These are phyloP conservation scores for Canavalia gladiata DNA, from an alignment of 306 rosid species.

Conservation along the genomic window DNA sequence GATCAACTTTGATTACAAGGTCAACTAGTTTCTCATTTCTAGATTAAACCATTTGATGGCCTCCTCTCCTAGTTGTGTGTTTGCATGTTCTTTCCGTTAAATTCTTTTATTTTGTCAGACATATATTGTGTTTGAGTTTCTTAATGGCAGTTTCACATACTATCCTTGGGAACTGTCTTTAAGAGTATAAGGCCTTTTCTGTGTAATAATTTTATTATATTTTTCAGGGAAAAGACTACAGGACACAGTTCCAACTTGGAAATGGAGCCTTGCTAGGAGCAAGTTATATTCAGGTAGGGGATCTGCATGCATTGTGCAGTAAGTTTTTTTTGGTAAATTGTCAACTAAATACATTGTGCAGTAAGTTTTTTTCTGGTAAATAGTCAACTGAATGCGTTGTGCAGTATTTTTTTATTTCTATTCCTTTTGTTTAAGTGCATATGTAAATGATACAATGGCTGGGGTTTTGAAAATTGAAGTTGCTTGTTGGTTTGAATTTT, in stretches of 20 bases:
- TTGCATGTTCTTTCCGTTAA: slow-evolving; percentile 9
- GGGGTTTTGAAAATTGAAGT: not conserved
- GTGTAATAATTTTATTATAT: slow-evolving; percentile 6
- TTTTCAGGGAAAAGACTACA: slow-evolving; percentile 86
- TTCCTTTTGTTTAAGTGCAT: slow-evolving; percentile 14
- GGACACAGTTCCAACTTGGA: slow-evolving; percentile 93
- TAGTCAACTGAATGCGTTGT: not conserved
- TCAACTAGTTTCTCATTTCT: slow-evolving; percentile 36
- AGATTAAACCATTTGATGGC: not conserved
- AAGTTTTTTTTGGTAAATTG: not conserved
- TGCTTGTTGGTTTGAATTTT: not conserved
- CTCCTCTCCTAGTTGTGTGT: not conserved
- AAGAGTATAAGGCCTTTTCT: not conserved
- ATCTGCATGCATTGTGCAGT: slow-evolving; percentile 28
- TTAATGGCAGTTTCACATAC: not conserved
- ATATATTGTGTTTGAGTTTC: not conserved
- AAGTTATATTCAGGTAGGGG: slow-evolving; percentile 89
- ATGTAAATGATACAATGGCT: not conserved
- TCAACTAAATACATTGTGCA: too few relatives aligned
- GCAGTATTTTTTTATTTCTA: not conserved
- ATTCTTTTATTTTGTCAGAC: not conserved
- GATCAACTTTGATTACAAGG: slow-evolving; percentile 94
- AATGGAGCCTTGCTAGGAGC: slow-evolving; percentile 96
- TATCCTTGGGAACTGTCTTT: not conserved
- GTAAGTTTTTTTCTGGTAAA: not conserved